Percentiles rank a stretch among this genome's conserved stretches.
Conservation (phyloP, 352 stramenopile species). For the Phytophthora fragariaefolia region DNA sequence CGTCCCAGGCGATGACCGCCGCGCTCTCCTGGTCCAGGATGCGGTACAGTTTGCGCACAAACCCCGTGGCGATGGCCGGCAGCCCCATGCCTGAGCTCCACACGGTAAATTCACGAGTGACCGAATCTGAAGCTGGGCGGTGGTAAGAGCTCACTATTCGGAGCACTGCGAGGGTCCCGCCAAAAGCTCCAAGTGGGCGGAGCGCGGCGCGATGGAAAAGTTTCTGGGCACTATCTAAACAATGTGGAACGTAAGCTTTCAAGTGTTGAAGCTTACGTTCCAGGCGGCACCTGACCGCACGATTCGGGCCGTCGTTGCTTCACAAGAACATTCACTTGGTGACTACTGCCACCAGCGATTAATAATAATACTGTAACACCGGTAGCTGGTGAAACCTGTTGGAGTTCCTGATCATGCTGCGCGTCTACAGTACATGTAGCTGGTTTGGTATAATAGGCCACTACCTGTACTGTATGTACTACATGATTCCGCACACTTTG, state of each 20-base stretch:
- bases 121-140: neutral
- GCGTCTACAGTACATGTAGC: too few species aligned
- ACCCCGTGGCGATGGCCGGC: conserved; percentile 63
- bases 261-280: too few species aligned
- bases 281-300: too few species aligned
- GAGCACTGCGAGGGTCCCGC: neutral
- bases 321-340: conserved; percentile 38
- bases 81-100: conserved; percentile 23
- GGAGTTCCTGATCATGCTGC: too few species aligned
- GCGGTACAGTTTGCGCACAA: conserved; percentile 80
- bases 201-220: too few species aligned
- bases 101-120: conserved; percentile 41
- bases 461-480: too few species aligned
- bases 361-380: too few species aligned
- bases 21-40: conserved; percentile 69
- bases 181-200: conserved; percentile 7
- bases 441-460: too few species aligned
- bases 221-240: too few species aligned
- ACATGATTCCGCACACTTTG: conserved; percentile 45
- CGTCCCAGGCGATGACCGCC: conserved; percentile 66
- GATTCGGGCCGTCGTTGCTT: too few species aligned
- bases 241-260: too few species aligned
- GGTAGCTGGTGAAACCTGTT: too few species aligned
- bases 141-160: neutral
- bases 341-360: neutral